Evolutionary conservation across 2,329 filamentous ascomycete genomes (phyloP), one percentile per base, ranked within the genome.

Genomic region (Chaetothyriales sp.): DNA sequence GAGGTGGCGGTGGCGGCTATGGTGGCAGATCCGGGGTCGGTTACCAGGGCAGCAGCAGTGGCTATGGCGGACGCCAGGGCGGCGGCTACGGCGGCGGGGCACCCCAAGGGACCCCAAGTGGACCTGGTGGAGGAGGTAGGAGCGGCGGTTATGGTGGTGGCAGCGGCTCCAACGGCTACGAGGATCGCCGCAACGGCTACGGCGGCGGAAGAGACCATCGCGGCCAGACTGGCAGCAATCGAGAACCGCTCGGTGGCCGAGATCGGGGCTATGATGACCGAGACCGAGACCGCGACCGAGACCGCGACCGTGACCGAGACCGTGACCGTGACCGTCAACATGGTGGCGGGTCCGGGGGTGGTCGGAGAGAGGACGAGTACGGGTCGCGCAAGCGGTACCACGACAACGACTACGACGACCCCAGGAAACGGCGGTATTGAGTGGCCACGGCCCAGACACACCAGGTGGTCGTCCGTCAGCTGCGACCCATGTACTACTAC

Each of bases 361-460:
- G 72, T 46, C 65, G 64, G 51, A 68, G 70, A 57, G 70, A 74
- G 47, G 73, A 78, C 58, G 76, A 74, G 52, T 67, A 76, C 48
- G 71, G 75, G 52, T 70, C 67, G 68, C 78, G 64, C 77, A 85
- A 73, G 63, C 79, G 82, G 64, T 75, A 80, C 49, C 87, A 84
- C 67, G 88, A 93, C 49, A 84, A 83, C 63, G 81, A 81, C 64
- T 83, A 89, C 69, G 87, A 95, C 63, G 89, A 95, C 67, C 72
- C 74, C 48, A 74, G 78, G 59, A 73, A 71, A 60, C 74, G 77
- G 64, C 72, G 78, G 63, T 72, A 78, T 63, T 82, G 81, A 64
- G 80, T 68, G 66, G 45, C 50, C 46, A 47, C 43, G 12, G 42
- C 22, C 45, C 44, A 46, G 43, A 15, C 47, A 48, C 39, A 48